A percentile compares a stretch with the other conserved stretches of the same genome.
Conservation (phyloP, 768 basidiomycete species). For the Paxillus rubicundulus region DNA sequence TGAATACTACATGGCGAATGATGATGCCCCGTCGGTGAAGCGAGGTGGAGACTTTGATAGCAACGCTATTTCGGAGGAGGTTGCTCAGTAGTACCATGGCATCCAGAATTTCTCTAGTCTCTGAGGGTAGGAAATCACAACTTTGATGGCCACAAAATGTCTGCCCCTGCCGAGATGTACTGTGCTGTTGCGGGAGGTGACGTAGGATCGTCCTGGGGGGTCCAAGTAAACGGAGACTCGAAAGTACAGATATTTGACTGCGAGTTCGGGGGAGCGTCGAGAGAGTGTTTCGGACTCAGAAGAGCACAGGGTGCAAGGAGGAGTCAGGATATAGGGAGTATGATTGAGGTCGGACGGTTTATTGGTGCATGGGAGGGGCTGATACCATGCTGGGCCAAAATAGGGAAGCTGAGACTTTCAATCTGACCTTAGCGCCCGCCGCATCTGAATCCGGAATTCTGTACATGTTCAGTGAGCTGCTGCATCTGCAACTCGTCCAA, state of each 20-base stretch:
- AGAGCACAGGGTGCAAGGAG: too few relatives aligned
- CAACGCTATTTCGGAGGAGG: neutral
- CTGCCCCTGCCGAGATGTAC: neutral
- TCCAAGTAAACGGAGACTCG: neutral
- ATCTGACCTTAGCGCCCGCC: too few relatives aligned
- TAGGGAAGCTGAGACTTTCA: too few relatives aligned
- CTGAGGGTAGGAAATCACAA: neutral
- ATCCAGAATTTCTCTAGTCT: too few relatives aligned
- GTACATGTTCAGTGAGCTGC: too few relatives aligned
- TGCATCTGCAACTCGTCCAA: too few relatives aligned
- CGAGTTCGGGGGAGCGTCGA: neutral
- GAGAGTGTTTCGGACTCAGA: neutral
- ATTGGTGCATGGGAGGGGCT: too few relatives aligned
- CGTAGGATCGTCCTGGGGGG: too few relatives aligned
- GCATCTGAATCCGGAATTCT: too few relatives aligned
- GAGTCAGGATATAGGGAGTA: too few relatives aligned
- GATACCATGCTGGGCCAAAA: too few relatives aligned
- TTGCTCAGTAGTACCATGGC: conserved; percentile 7
- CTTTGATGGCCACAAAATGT: neutral
- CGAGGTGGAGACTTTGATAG: neutral
- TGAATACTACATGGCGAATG: conserved; percentile 22
- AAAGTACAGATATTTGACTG: neutral
- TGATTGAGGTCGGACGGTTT: too few relatives aligned
- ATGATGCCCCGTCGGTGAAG: conserved; percentile 17
- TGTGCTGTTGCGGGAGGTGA: neutral